A percentile compares a stretch with the other conserved stretches of the same genome.
Conservation (phyloP, 345 rosid genomes). For the Corymbia maculata region DNA sequence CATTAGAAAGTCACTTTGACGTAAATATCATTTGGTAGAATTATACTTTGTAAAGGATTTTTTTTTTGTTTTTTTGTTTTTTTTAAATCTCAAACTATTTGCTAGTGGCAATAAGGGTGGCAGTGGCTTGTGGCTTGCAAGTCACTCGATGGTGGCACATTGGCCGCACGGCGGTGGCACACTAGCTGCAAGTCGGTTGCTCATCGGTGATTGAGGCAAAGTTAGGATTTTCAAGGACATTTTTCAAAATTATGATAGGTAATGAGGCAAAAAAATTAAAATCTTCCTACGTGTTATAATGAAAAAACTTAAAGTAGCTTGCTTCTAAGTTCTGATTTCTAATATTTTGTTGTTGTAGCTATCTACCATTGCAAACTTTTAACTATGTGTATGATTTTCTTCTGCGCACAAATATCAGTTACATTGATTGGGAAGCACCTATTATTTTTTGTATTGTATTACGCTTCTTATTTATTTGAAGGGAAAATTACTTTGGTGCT, state of each 20-base stretch:
- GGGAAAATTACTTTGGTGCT: too few species aligned
- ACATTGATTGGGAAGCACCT: constrained; percentile 50
- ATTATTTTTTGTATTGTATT: neutral
- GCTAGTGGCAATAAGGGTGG: rapidly evolving
- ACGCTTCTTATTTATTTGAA: too few species aligned
- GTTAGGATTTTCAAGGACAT: too few species aligned
- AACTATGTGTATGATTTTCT: constrained; percentile 67
- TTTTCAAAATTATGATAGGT: constrained; percentile 40
- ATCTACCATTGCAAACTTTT: constrained; percentile 73
- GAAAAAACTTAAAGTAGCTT: too few species aligned
- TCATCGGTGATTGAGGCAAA: too few species aligned
- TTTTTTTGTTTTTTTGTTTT: too few species aligned
- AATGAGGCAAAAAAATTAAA: neutral
- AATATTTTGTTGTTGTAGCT: constrained; percentile 29
- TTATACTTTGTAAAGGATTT: too few species aligned
- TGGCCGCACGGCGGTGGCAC: neutral
- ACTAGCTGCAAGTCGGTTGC: rapidly evolving
- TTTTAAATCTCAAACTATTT: too few species aligned
- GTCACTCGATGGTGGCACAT: neutral
- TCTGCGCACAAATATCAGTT: constrained; percentile 67
- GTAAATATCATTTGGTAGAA: too few species aligned
- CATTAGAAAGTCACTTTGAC: too few species aligned
- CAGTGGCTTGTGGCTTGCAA: neutral
- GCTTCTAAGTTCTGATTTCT: neutral
- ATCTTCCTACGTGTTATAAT: neutral